These are phyloP conservation scores for Vanilla planifolia DNA, from an alignment of 106 monocot species.

Conservation along the genomic window DNA sequence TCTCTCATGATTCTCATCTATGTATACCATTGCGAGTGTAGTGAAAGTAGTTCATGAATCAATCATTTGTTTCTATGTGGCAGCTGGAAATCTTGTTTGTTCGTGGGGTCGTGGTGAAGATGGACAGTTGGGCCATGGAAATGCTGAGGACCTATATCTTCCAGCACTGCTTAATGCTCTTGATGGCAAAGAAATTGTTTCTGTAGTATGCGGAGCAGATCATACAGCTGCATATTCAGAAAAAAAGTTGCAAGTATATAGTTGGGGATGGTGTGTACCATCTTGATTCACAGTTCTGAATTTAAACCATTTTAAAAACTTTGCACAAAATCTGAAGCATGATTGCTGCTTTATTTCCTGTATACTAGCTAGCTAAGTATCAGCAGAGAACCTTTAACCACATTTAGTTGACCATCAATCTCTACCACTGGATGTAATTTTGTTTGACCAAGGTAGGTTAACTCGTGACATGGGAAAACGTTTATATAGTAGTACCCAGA, in stretches of 20 bases:
- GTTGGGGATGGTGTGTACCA: conserved; percentile 65
- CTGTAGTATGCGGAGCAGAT: conserved; percentile 77
- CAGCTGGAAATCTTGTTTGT: conserved; percentile 65
- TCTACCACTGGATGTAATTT: too few relatives aligned
- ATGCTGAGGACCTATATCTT: conserved; percentile 66
- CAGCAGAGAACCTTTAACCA: too few relatives aligned
- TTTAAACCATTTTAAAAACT: too few relatives aligned
- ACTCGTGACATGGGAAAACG: too few relatives aligned
- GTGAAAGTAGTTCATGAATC: too few relatives aligned
- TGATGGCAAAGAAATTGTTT: conserved; percentile 40
- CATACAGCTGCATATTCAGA: conserved; percentile 77
- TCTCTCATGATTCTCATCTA: too few relatives aligned
- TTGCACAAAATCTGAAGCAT: too few relatives aligned
- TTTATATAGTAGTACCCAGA: too few relatives aligned
- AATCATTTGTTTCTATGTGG: conserved; percentile 1
- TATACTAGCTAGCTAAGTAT: neutral
- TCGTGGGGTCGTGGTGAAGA: conserved; percentile 92
- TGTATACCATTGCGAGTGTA: too few relatives aligned
- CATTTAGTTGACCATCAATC: too few relatives aligned
- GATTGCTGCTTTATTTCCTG: neutral
- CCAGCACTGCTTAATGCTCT: conserved; percentile 61
- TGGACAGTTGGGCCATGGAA: conserved; percentile 85
- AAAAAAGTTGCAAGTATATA: conserved; percentile 46
- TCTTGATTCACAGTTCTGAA: neutral
- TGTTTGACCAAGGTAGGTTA: too few relatives aligned